Conservation (phyloP, 106 monocot species). For the Phalaenopsis aphrodite region DNA sequence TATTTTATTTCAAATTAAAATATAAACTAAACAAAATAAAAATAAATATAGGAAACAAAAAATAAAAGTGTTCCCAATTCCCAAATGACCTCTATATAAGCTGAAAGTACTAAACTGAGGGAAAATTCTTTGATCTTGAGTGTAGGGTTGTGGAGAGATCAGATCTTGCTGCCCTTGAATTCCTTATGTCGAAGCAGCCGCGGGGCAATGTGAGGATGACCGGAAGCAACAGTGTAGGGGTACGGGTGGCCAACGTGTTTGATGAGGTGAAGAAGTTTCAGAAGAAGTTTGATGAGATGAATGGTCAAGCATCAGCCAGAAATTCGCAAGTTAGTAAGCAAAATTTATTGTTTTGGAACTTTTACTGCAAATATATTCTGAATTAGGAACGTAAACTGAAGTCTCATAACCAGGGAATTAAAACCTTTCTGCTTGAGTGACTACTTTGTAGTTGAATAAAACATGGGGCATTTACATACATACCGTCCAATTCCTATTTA, state of each 20-base stretch:
- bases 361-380: background rate
- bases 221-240: slow-evolving; percentile 39
- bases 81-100: too few relatives aligned
- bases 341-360: background rate
- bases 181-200: slow-evolving; percentile 90
- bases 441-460: background rate
- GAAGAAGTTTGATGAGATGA: slow-evolving; percentile 44
- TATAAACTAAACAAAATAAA: too few relatives aligned
- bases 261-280: slow-evolving; percentile 60
- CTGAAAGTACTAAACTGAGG: background rate
- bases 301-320: slow-evolving; percentile 34
- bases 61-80: too few relatives aligned
- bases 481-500: too few relatives aligned
- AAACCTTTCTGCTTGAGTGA: background rate
- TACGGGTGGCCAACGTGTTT: slow-evolving; percentile 65
- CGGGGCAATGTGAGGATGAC: slow-evolving; percentile 54
- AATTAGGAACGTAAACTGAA: background rate
- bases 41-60: too few relatives aligned
- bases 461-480: background rate
- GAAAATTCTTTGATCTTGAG: background rate
- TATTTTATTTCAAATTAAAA: too few relatives aligned
- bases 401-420: background rate
- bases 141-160: slow-evolving; percentile 61
- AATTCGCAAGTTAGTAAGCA: slow-evolving; percentile 10
- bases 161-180: slow-evolving; percentile 72